A percentile compares a stretch with the other conserved stretches of the same genome.
phyloP scores from a whole-genome alignment of 176 grass and related monocot species.

The Aegilops longissima region DNA sequence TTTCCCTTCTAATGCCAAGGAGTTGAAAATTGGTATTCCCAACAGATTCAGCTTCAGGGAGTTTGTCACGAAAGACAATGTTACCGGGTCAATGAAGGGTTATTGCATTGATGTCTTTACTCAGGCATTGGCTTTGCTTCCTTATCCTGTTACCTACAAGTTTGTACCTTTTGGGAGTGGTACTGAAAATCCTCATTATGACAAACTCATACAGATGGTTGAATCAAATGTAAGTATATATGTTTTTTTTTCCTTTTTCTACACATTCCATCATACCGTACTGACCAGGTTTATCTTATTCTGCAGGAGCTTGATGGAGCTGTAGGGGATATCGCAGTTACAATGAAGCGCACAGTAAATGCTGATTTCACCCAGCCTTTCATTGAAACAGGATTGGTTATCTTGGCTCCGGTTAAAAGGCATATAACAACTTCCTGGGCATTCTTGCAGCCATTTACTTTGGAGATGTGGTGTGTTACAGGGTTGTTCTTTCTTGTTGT shows the following conservation, averaged over 20 bases:
- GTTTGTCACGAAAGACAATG: conserved; percentile 60
- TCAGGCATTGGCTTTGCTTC: conserved; percentile 81
- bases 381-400: conserved; percentile 82
- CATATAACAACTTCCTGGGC: conserved; percentile 74
- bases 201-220: conserved; percentile 58
- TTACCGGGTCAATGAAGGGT: conserved; percentile 61
- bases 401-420: conserved; percentile 71
- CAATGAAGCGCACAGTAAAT: conserved; percentile 60
- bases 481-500: conserved; percentile 74
- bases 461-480: conserved; percentile 86
- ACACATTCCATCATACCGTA: conserved; percentile 20
- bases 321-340: conserved; percentile 81
- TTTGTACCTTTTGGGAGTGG: conserved; percentile 76
- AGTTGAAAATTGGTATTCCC: conserved; percentile 81
- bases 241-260: not conserved
- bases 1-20: conserved; percentile 74
- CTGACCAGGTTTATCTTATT: conserved; percentile 23
- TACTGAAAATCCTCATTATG: conserved; percentile 67
- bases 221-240: conserved; percentile 65
- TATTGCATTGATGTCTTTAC: conserved; percentile 93
- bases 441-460: conserved; percentile 85
- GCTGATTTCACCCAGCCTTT: conserved; percentile 93
- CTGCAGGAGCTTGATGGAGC: conserved; percentile 77
- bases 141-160: conserved; percentile 84
- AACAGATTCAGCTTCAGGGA: conserved; percentile 68